Evolutionary conservation across 345 rosid genomes (phyloP).

Genomic region (Isatis tinctoria): DNA sequence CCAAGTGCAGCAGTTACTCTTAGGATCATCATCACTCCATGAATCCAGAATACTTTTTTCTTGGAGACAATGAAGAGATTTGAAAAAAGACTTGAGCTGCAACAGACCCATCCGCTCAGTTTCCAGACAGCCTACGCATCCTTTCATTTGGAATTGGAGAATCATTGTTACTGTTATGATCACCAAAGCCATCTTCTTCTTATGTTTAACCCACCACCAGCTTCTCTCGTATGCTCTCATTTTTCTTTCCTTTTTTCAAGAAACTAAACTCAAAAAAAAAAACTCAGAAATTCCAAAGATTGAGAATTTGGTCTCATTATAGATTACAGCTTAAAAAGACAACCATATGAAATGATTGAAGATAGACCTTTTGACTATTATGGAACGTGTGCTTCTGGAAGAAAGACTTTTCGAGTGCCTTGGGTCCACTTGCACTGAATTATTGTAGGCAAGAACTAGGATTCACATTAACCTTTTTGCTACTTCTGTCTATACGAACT

Average conservation of each 20-base stretch:
- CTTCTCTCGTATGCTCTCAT: slow-evolving; percentile 1
- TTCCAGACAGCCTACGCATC: background rate
- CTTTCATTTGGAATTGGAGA: background rate
- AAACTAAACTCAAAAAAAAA: background rate
- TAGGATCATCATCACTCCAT: background rate
- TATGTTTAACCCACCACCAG: background rate
- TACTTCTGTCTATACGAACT: no score
- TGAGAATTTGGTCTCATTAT: background rate
- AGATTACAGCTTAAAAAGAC: no score
- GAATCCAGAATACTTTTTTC: background rate
- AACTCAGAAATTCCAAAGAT: background rate
- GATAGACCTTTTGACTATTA: no score
- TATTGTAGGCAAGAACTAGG: no score
- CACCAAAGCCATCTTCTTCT: background rate
- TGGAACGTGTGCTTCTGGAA: background rate
- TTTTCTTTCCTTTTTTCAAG: background rate
- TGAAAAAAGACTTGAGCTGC: background rate
- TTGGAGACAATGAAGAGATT: background rate
- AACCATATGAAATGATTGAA: no score
- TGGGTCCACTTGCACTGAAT: background rate
- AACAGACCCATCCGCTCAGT: background rate
- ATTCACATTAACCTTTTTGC: no score
- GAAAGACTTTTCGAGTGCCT: background rate
- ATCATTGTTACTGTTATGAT: background rate
- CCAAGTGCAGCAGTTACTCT: background rate